Percentiles rank a stretch among this genome's conserved stretches.
These are phyloP conservation scores for Claviceps spartinae DNA, from an alignment of 2,329 filamentous ascomycete species.

Conservation along the genomic window DNA sequence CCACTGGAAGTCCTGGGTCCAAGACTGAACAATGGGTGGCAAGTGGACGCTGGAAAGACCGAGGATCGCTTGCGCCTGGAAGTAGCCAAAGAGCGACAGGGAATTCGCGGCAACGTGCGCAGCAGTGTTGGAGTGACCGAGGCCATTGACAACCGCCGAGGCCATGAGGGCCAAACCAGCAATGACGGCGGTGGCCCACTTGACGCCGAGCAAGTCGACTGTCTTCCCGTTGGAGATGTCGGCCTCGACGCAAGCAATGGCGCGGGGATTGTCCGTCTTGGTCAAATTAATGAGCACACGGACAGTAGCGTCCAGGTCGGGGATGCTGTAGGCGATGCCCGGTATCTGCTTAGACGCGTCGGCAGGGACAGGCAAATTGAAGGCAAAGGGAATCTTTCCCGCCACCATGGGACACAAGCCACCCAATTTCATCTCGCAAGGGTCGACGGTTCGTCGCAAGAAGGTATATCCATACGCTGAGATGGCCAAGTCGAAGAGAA, in stretches of 20 bases:
- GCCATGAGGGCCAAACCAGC: conserved; percentile 71
- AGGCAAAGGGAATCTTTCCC: conserved; percentile 62
- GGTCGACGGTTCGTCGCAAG: conserved; percentile 54
- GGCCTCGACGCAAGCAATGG: conserved; percentile 77
- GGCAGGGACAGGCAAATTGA: conserved; percentile 47
- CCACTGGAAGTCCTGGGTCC: conserved; percentile 98
- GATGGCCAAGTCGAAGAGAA: conserved; percentile 63
- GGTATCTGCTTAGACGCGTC: conserved; percentile 55
- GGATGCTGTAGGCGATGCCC: conserved; percentile 74
- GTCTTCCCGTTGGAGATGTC: conserved; percentile 83
- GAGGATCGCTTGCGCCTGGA: conserved; percentile 86
- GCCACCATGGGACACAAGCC: conserved; percentile 87
- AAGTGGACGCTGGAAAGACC: conserved; percentile 70
- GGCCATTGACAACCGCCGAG: conserved; percentile 76
- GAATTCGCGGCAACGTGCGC: conserved; percentile 90
- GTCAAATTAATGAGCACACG: conserved; percentile 68
- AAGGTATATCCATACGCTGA: conserved; percentile 73
- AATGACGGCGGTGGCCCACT: conserved; percentile 81
- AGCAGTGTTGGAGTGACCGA: conserved; percentile 87
- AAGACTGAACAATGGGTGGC: conserved; percentile 77
- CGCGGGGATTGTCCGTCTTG: conserved; percentile 33
- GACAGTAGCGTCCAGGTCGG: conserved; percentile 79
- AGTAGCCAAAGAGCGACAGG: conserved; percentile 85
- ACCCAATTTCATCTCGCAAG: conserved; percentile 54
- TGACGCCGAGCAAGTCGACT: conserved; percentile 75